Evolutionary conservation across 441 rosid species (phyloP).

Genomic region (Pelargonium cotyledonis): DNA sequence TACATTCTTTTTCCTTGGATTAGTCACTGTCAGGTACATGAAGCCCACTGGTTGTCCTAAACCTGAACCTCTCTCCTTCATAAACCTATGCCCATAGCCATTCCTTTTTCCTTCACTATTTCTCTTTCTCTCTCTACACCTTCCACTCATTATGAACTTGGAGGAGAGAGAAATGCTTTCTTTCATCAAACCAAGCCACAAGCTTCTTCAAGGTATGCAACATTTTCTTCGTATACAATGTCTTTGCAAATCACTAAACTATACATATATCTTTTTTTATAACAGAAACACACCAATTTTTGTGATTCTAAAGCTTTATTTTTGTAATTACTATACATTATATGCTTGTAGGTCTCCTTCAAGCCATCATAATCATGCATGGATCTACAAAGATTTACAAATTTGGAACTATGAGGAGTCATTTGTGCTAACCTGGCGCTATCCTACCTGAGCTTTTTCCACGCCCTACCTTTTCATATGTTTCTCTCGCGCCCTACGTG

Average conservation of each 20-base stretch:
- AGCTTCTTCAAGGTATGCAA: not conserved
- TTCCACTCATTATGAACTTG: not conserved
- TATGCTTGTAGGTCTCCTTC: not conserved
- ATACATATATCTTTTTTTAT: too few species aligned
- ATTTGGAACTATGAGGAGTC: not conserved
- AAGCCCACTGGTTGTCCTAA: not conserved
- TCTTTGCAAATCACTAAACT: not conserved
- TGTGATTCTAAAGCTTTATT: too few species aligned
- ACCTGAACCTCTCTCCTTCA: not conserved
- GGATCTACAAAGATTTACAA: not conserved
- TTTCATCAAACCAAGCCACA: not conserved
- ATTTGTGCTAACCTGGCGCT: not conserved
- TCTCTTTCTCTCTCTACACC: not conserved
- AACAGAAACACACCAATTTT: not conserved
- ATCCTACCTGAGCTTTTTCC: not conserved
- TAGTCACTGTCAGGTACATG: not conserved
- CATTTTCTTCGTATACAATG: not conserved
- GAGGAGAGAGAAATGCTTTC: not conserved
- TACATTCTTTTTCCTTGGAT: not conserved
- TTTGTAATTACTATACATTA: too few species aligned
- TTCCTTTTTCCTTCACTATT: too few species aligned
- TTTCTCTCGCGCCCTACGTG: not conserved
- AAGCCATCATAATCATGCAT: not conserved
- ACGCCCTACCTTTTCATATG: not conserved
- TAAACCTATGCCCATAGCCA: not conserved